Percentiles rank a stretch among this genome's conserved stretches.
Conservation (phyloP, 2,329 filamentous ascomycete genomes). For the Ophiocordyceps camponoti-leonardi region DNA sequence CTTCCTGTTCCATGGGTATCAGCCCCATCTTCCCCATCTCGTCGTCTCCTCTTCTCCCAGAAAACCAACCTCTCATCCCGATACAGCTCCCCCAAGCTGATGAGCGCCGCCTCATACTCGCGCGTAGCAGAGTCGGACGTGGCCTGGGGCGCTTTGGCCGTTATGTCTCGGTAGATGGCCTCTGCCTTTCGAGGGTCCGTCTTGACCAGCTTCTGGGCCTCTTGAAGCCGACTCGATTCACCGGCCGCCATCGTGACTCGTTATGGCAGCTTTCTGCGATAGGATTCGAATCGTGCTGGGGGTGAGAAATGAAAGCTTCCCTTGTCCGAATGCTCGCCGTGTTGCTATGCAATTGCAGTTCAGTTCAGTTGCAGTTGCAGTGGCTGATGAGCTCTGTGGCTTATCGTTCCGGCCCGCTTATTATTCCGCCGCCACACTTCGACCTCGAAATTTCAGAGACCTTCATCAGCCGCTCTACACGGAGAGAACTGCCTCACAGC, state of each 20-base stretch:
- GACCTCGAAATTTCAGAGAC: slow-evolving; percentile 9
- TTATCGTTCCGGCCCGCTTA: background rate
- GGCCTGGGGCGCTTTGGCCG: slow-evolving; percentile 67
- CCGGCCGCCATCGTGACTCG: slow-evolving; percentile 32
- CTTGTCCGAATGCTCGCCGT: background rate
- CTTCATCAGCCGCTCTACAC: too few relatives aligned
- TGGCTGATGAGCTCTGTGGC: background rate
- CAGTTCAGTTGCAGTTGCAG: background rate
- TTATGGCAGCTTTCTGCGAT: too few relatives aligned
- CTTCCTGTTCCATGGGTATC: slow-evolving; percentile 33
- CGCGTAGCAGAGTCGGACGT: slow-evolving; percentile 71
- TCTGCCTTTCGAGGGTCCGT: slow-evolving; percentile 72
- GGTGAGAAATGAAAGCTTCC: background rate
- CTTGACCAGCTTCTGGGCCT: slow-evolving; percentile 74
- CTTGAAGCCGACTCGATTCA: slow-evolving; percentile 55
- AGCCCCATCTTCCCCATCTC: too few relatives aligned
- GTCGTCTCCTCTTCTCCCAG: slow-evolving; percentile 3
- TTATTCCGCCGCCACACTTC: background rate
- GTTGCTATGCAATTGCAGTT: background rate
- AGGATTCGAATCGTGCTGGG: too few relatives aligned
- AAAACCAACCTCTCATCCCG: slow-evolving; percentile 61
- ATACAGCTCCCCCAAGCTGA: slow-evolving; percentile 84
- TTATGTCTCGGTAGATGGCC: slow-evolving; percentile 73
- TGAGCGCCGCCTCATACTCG: slow-evolving; percentile 80
- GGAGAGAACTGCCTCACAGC: too few relatives aligned